Evolutionary conservation across 441 rosid species (phyloP).

Genomic region (Adansonia grandidieri): DNA sequence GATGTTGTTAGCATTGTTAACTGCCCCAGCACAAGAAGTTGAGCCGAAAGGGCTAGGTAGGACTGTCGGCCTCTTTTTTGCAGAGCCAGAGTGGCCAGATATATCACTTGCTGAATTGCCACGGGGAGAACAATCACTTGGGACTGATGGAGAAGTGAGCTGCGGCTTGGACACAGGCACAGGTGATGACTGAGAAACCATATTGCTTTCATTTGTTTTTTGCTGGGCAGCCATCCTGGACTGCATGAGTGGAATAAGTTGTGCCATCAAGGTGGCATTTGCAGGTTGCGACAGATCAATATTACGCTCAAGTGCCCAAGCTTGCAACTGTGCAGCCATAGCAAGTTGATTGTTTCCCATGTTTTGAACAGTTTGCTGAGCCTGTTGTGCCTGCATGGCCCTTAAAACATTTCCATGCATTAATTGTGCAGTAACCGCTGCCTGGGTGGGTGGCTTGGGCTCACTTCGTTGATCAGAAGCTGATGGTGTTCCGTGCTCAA

Average conservation of each 20-base stretch:
- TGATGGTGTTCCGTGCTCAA: conserved; percentile 62
- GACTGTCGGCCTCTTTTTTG: conserved; percentile 59
- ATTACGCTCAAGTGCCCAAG: conserved; percentile 91
- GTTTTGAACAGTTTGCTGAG: conserved; percentile 64
- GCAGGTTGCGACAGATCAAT: conserved; percentile 92
- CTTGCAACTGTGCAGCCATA: conserved; percentile 83
- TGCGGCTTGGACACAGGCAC: conserved; percentile 68
- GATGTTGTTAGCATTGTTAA: conserved; percentile 47
- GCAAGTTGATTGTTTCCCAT: conserved; percentile 72
- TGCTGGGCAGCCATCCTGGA: conserved; percentile 85
- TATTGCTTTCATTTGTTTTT: conserved; percentile 69
- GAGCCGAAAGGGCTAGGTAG: conserved; percentile 57
- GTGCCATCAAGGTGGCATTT: conserved; percentile 85
- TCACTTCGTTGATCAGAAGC: conserved; percentile 73
- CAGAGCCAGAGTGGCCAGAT: conserved; percentile 83
- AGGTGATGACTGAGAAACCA: conserved; percentile 57
- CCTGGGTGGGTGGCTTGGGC: conserved; percentile 57
- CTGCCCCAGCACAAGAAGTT: conserved; percentile 58
- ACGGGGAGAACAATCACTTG: conserved; percentile 76
- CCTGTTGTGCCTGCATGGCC: conserved; percentile 77
- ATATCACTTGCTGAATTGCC: conserved; percentile 82
- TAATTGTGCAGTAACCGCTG: conserved; percentile 56
- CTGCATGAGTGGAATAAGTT: conserved; percentile 81
- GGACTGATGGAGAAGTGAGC: conserved; percentile 70
- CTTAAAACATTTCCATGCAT: conserved; percentile 62